Conservation (phyloP, 192 early-diverging fungal genomes). For the Lobosporangium transversale region DNA sequence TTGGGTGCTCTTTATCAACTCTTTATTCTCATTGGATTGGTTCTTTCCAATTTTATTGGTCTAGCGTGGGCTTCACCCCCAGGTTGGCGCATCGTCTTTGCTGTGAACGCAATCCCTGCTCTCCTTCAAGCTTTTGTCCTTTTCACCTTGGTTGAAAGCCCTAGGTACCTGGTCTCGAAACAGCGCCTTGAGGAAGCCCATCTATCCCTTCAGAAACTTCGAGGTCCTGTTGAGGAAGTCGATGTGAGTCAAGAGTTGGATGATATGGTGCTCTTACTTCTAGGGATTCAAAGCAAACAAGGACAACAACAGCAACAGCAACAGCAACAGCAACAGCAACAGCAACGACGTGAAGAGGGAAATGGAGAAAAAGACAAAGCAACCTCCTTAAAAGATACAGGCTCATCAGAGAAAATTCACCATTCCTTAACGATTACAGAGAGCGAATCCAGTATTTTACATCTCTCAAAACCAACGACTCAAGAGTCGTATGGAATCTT, state of each 20-base stretch:
- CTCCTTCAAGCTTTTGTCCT: constrained; percentile 67
- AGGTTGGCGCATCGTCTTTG: constrained; percentile 80
- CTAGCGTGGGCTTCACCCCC: constrained; percentile 67
- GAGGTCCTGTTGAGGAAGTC: constrained; percentile 41
- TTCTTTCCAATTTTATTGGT: constrained; percentile 71
- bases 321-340: too few species aligned
- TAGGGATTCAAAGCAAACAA: too few species aligned
- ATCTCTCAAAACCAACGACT: background rate
- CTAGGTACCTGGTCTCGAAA: constrained; percentile 72
- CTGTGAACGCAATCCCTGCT: constrained; percentile 69
- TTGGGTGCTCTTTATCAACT: constrained; percentile 82
- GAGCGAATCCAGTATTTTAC: too few species aligned
- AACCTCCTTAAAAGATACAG: too few species aligned
- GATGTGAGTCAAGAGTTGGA: constrained; percentile 66
- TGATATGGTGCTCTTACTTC: constrained; percentile 64
- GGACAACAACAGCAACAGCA: too few species aligned
- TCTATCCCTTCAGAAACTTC: constrained; percentile 56
- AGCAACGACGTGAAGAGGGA: too few species aligned
- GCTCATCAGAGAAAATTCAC: too few species aligned
- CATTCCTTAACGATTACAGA: too few species aligned
- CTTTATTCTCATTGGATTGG: constrained; percentile 78
- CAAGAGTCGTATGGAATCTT: constrained; percentile 15
- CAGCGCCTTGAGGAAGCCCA: constrained; percentile 67
- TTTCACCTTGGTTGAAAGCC: constrained; percentile 75
- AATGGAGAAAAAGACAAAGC: too few species aligned